Base-by-base conservation (phyloP, 257 asterid genomes). In the Penstemon barbatus region DNA sequence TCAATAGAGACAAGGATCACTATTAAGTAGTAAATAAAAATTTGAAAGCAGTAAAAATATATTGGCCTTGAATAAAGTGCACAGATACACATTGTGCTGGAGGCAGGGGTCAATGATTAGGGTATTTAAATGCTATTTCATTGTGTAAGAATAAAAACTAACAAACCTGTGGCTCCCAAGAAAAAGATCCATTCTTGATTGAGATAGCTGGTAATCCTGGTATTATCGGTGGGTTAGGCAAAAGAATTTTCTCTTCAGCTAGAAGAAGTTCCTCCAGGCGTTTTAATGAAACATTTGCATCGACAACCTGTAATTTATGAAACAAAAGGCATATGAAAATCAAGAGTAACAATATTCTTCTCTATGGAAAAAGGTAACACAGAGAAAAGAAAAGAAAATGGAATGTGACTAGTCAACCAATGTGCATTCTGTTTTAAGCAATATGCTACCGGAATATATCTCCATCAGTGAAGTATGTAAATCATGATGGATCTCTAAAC, bases 161-260 rank as follows among this genome's bases (percentile, higher is more conserved):
- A 63, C 77, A 65, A 73, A 90, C 98, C 98, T 90, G 85, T 56
- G 91, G 79, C 73, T 93, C 99, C 99, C 99, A 93, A 52, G 97
- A 85, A 79, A 93, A 93, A 84, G 70, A 59, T 72, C 99, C 99
- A 65, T 90, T 88, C 88, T 74, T 86, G 75, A 93, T 85, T 39
- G 99, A 86, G 82, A 93, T 83, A 71, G 99, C 95, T 57, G 99
- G 99, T 48, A 76, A 78, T 68, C 85, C 95, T 11, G 79, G 92
- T 65, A 88, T 91, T 73, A 85, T 74, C 67, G 96, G 90, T 50
- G 95, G 96, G 68, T 93, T 88, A 38, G 97, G 95, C 69, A 83
- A 79, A 72, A 93, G 95, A 66, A 81, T 71, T 58, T 90, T 80
- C 72, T 90, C 99, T 74, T 90, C 99, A 71, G 89, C 90, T 57